A percentile compares a stretch with the other conserved stretches of the same genome.
Conservation (phyloP, 805 yeast genomes). For the Ogataea trehalophila region DNA sequence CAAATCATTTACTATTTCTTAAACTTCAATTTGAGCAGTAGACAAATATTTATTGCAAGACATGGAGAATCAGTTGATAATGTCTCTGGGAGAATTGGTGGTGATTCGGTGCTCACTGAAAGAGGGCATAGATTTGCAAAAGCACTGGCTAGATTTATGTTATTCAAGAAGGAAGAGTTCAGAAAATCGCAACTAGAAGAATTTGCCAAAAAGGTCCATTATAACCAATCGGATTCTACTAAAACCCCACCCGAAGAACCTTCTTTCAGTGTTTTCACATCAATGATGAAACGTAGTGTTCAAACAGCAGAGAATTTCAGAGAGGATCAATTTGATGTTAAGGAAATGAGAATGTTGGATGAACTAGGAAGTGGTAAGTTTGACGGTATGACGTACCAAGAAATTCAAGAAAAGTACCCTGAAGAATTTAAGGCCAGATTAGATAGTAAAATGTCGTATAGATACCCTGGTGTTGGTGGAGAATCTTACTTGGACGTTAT, state of each 20-base stretch:
- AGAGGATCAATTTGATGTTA: slow-evolving; percentile 67
- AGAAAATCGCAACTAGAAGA: slow-evolving; percentile 54
- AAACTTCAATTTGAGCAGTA: slow-evolving; percentile 80
- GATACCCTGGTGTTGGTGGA: slow-evolving; percentile 98
- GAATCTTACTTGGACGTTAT: slow-evolving; percentile 93
- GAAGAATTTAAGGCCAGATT: slow-evolving; percentile 75
- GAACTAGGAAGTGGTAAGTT: slow-evolving; percentile 91
- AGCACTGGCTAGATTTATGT: slow-evolving; percentile 72
- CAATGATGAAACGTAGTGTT: slow-evolving; percentile 74
- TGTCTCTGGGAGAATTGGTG: slow-evolving; percentile 83
- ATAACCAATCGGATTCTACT: slow-evolving; percentile 4
- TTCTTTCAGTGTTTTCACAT: slow-evolving; percentile 86
- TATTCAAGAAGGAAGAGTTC: slow-evolving; percentile 64
- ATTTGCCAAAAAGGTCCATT: slow-evolving; percentile 37
- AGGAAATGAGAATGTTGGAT: slow-evolving; percentile 89
- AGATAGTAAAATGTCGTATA: slow-evolving; percentile 71
- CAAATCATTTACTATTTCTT: slow-evolving; percentile 88
- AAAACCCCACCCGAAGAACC: slow-evolving; percentile 54
- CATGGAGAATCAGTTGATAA: slow-evolving; percentile 93
- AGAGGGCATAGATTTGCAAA: slow-evolving; percentile 73
- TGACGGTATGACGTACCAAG: slow-evolving; percentile 90
- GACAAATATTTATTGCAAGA: slow-evolving; percentile 92
- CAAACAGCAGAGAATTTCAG: slow-evolving; percentile 76
- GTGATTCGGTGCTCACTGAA: slow-evolving; percentile 75
- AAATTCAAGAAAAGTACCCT: slow-evolving; percentile 69